Evolutionary conservation across 1,284 basidiomycete genomes (phyloP).

Genomic region (Moesziomyces antarcticus): DNA sequence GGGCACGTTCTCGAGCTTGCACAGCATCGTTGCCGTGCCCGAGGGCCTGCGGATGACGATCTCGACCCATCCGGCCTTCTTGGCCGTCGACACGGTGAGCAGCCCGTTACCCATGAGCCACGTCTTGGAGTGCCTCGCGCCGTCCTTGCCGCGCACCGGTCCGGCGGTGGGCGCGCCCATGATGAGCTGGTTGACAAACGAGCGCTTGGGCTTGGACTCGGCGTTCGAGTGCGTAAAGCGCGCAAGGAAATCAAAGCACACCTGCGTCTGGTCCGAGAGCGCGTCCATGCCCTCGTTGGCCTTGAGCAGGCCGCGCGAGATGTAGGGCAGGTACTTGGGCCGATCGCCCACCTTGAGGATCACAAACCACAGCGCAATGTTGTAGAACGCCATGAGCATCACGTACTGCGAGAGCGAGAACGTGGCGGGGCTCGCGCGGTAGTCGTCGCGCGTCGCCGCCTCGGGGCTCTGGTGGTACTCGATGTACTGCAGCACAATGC

Average conservation of each 20-base stretch:
- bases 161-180: constrained; percentile 65
- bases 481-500: constrained; percentile 92
- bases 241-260: constrained; percentile 97
- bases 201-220: constrained; percentile 86
- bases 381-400: constrained; percentile 89
- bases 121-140: constrained; percentile 72
- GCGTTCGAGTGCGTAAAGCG: constrained; percentile 94
- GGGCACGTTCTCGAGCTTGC: constrained; percentile 84
- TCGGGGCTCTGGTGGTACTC: constrained; percentile 73
- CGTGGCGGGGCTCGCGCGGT: constrained; percentile 67
- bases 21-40: constrained; percentile 85
- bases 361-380: constrained; percentile 95
- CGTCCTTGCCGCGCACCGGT: constrained; percentile 60
- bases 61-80: constrained; percentile 87
- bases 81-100: constrained; percentile 81
- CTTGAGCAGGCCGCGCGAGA: constrained; percentile 85
- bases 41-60: constrained; percentile 87
- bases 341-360: constrained; percentile 87
- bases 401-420: constrained; percentile 96
- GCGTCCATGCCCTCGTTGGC: constrained; percentile 82
- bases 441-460: constrained; percentile 59
- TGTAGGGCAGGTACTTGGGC: constrained; percentile 83
- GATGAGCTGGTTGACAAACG: constrained; percentile 78
- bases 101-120: constrained; percentile 91
- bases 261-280: constrained; percentile 90